Conservation (phyloP, 176 grass and related monocot species). For the Thinopyrum elongatum region DNA sequence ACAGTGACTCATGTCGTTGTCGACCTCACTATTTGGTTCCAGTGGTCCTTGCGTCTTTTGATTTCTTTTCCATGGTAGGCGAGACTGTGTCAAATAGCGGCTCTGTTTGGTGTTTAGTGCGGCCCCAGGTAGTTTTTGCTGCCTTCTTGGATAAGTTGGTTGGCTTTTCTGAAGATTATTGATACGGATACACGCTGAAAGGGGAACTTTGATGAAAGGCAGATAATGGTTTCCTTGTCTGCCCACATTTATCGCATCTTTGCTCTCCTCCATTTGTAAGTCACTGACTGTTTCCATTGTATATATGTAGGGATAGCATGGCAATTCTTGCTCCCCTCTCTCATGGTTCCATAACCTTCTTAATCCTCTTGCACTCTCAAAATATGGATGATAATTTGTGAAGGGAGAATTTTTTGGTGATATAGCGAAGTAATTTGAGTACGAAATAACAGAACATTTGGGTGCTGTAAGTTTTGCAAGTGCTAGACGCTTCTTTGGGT, state of each 20-base stretch:
- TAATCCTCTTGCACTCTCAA: not conserved
- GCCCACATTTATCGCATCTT: not conserved
- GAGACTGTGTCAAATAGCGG: not conserved
- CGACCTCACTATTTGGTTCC: not conserved
- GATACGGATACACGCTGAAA: not conserved
- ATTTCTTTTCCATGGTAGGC: not conserved
- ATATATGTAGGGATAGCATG: not conserved
- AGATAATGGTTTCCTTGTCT: not conserved
- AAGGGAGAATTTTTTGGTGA: not conserved
- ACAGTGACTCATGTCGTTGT: not conserved
- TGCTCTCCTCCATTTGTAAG: not conserved
- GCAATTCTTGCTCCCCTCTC: not conserved
- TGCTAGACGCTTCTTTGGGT: conserved; percentile 2
- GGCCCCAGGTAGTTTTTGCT: conserved; percentile 2
- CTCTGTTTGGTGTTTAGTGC: conserved; percentile 21
- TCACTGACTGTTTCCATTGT: not conserved
- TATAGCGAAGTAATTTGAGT: not conserved
- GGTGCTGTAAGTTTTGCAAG: not conserved
- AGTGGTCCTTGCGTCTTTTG: not conserved
- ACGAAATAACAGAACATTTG: not conserved
- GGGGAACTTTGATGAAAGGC: not conserved
- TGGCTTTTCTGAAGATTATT: not conserved
- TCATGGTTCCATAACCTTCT: not conserved
- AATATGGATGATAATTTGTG: not conserved
- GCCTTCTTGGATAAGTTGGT: not conserved